Evolutionary conservation across 108 stramenopile species (phyloP).

Genomic region (Fragilariopsis cylindrus): DNA sequence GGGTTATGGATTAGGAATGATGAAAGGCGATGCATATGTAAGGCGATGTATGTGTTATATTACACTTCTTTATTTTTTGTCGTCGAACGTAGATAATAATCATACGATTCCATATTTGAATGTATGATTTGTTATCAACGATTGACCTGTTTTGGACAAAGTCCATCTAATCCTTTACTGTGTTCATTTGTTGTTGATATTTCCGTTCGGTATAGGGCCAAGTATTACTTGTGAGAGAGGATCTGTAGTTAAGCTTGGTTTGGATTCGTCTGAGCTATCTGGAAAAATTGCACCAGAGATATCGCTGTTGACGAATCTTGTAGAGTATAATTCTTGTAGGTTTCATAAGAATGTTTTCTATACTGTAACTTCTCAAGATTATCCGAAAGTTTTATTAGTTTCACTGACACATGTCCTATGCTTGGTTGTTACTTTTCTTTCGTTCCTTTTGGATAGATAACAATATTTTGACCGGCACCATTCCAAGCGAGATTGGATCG

Average conservation of each 20-base stretch:
- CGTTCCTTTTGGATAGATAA: neutral
- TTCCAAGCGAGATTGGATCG: neutral
- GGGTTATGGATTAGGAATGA: neutral
- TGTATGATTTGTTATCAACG: no score
- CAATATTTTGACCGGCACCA: neutral
- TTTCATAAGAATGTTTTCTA: neutral
- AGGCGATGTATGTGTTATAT: neutral
- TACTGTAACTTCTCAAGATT: constrained; percentile 19
- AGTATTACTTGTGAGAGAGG: constrained; percentile 4
- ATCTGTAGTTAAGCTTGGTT: neutral
- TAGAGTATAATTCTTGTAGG: constrained; percentile 17
- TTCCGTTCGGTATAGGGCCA: no score
- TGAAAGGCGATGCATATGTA: neutral
- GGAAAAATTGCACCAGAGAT: constrained; percentile 25
- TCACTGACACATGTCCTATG: neutral
- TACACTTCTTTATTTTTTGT: no score
- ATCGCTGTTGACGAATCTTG: constrained; percentile 39
- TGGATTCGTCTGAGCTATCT: neutral
- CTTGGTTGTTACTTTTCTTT: neutral
- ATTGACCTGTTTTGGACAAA: no score
- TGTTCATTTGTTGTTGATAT: no score
- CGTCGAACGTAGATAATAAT: no score
- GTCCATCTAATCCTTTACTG: no score
- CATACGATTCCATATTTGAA: no score
- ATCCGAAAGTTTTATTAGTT: constrained; percentile 29